Conservation (phyloP, 176 grass and related monocot species). For the Triticum urartu region DNA sequence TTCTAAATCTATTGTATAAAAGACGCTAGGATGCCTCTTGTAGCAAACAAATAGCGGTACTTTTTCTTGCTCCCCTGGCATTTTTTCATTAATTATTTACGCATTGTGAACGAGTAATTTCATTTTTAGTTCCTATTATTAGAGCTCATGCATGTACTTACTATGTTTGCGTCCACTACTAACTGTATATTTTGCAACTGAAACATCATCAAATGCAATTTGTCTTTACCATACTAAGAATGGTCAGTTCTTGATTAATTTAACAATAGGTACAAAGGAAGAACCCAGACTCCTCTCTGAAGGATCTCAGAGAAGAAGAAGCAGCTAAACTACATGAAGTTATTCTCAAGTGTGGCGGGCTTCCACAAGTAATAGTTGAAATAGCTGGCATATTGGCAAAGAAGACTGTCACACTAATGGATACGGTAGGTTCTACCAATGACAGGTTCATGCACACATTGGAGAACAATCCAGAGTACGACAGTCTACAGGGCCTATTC, state of each 20-base stretch:
- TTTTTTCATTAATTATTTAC: no score
- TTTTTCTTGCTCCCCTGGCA: no score
- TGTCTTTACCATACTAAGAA: neutral
- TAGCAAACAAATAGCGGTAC: no score
- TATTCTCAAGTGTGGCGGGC: constrained; percentile 31
- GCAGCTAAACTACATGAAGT: neutral
- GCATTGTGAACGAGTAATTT: no score
- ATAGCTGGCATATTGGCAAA: constrained; percentile 10
- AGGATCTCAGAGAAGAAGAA: neutral
- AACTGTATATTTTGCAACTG: neutral
- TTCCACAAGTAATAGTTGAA: constrained; percentile 45
- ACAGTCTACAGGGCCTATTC: neutral
- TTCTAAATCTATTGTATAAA: no score
- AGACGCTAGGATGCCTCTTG: no score
- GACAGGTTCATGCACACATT: neutral
- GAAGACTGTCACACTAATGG: neutral
- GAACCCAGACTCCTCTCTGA: accelerated
- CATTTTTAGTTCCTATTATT: no score
- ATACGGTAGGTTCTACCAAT: neutral
- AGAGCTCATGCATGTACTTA: no score
- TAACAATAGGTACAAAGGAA: neutral
- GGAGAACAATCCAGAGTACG: neutral
- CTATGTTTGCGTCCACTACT: no score
- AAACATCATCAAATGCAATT: neutral
- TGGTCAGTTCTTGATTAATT: accelerated